Base-by-base conservation (phyloP, 148 eudicot species). In the Amaranthus palmeri region DNA sequence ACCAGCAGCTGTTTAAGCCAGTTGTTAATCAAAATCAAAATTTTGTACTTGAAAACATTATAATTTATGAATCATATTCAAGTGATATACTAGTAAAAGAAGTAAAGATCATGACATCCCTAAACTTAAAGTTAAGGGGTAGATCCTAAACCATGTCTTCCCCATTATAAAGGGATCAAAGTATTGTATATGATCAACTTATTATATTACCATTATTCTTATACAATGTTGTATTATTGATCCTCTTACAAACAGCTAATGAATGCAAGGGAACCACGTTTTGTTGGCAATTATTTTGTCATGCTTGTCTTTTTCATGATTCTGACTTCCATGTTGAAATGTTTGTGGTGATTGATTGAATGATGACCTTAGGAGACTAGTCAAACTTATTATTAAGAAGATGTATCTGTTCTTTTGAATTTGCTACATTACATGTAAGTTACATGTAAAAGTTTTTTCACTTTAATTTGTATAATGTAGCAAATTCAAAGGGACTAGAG, bases 251-350 rank as follows among this genome's bases (percentile, higher is more conserved):
- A 40, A 77, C 80, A 77, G 75, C 72, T 51, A 58, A 71, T 49
- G 51, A 55, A 72, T 52, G 76, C 40, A 42, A 77, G 72, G 75
- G 45, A 77, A 77, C 68, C 76, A 72, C 63, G 69, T 55, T 60
- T 15, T 58, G 72, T 66, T 66, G 60, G 68, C 63, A 67, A 72
- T 67, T 60, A 77, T 67, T 58, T 13, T 46, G 72, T 43, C 60
- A 71, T 14, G 6, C 50, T 4, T 10, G 66, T 77, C 68, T 13
- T 53, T 61, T 40, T 67, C 67, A 44, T 49, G 18, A 7, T 64
- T 25, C 51, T n/a, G 42, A 2, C 67, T 10, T 43, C 11, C 47
- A 68, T 66, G 18, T 56, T 57, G 44, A 67, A 25, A 57, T 68
- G 18, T 68, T 61, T 17, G 14, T 62, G 71, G 36, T 25, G 36